These are phyloP conservation scores for Hippophae rhamnoides DNA, from an alignment of 306 rosid species.

Conservation along the genomic window DNA sequence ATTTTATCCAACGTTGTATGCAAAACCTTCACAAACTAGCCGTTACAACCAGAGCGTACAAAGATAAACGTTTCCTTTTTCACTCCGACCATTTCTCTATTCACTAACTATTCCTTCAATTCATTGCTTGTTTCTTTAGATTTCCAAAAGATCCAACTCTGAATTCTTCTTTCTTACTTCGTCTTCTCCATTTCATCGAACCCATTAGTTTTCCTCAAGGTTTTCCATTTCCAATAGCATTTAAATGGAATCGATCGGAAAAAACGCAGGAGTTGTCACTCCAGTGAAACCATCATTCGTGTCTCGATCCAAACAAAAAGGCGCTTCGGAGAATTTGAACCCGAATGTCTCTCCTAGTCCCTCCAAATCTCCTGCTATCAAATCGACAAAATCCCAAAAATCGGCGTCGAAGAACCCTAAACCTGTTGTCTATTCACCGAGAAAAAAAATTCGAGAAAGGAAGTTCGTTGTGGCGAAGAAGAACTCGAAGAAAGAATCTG, in stretches of 20 bases:
- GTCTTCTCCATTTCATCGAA: neutral
- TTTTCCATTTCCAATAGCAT: neutral
- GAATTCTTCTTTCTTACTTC: neutral
- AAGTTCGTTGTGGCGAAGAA: conserved; percentile 73
- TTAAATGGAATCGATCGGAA: conserved; percentile 39
- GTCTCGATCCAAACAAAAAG: conserved; percentile 39
- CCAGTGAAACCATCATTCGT: conserved; percentile 34
- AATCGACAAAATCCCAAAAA: conserved; percentile 40
- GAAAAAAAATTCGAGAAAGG: conserved; percentile 56
- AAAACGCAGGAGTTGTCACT: conserved; percentile 36
- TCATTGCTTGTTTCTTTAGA: conserved; percentile 14
- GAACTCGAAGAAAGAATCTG: conserved; percentile 34
- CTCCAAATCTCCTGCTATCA: conserved; percentile 29
- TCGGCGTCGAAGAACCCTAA: conserved; percentile 35
- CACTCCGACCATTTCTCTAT: conserved; percentile 11
- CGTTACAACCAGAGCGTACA: conserved; percentile 45
- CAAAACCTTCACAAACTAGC: conserved; percentile 41
- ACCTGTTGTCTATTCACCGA: conserved; percentile 34
- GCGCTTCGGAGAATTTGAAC: conserved; percentile 44
- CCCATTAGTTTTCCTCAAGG: neutral
- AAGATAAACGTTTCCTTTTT: conserved; percentile 31
- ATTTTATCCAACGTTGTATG: conserved; percentile 10
- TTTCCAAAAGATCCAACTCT: neutral
- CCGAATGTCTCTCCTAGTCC: conserved; percentile 44
- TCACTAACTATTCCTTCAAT: neutral